Base-by-base conservation (phyloP, 345 rosid species). In the Boechera stricta region DNA sequence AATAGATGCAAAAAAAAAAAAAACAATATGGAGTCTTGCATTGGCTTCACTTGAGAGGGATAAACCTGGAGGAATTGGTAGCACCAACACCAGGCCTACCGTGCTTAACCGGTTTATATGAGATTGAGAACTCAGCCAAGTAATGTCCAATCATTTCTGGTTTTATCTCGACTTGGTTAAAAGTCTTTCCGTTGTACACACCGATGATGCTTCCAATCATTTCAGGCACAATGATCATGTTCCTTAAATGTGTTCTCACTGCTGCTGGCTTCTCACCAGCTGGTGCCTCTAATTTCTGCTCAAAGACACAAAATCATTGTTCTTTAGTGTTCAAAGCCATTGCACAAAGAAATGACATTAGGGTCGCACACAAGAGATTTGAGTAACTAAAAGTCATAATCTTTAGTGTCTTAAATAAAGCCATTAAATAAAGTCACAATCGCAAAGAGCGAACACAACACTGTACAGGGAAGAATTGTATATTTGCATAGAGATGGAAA, bases 61-160 rank as follows among this genome's bases (percentile, higher is more conserved):
- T 90, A 81, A 90, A 90, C 87, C 95, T 84, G 21, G 95, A 90
- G 11, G 92, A 88, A 49, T 88, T 87, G 75, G 94, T 90, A 36
- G 92, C 94, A 81, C 94, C 92, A 72, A 84, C 79, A 79, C 94
- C 92, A 21, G 92, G 92, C 54, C 88, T 86, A 47, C 92, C 89
- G 29, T 90, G 94, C 86, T 85, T 90, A 16, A 90, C 89, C 58
- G 90, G 90, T 79, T 86, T 85, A 79, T 87, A 85, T 0, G 82
- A 69, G 80, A 86, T 86, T 1, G 87, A 84, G 74, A 84, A 86
- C 9, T 86, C 90, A 6, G 87, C 89, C 18, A 82, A 31, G 36
- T 69, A 69, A 24, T 69, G 73, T 5, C 73, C 73, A 41, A 55
- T 55, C 73, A 69, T 69, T 53, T 69, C 73, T 7, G 73, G 73